Evolutionary conservation across 345 rosid genomes (phyloP), one percentile per base, ranked within the genome.

Genomic region (Hibiscus tridactylites): DNA sequence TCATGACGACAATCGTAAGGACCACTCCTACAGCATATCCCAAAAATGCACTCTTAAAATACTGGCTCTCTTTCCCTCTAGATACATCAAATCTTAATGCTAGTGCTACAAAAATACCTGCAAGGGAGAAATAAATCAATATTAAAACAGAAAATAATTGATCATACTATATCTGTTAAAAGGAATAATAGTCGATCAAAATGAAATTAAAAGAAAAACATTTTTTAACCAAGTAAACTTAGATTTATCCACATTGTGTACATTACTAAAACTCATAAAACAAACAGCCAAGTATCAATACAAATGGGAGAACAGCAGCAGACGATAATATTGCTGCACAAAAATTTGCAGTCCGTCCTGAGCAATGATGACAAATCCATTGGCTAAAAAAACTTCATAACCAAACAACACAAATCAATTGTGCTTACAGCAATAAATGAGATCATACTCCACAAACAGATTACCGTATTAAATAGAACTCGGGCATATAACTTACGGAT

Each of bases 61-160:
- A 96, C 65, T 92, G 99, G 81, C 86, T 84, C 53, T 76, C 76
- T 73, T 86, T 92, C 50, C 89, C 97, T 76, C 99, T 91, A 9
- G 99, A 91, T 11, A 85, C 98, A 68, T 96, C 99, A 81, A 96
- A 96, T 64, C 99, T 80, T 68, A 96, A 75, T 28, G 98, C 99
- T 74, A 96, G 75, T 7, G 99, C 99, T 65, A 96, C 99, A 85
- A 96, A 96, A 57, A 96, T 92, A 74, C 99, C 99, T 95, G 80
- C 73, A 75, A 57, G 16, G 16, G n/a, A 59, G 5, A 59, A 71
- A 39, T 19, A 58, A 59, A 59, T 42, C 9, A 44, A 58, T 57
- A 58, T n/a, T 0, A 21, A 21, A 21, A 21, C 24, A 46, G 44
- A 59, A 49, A 49, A 49, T 13, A 13, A 28, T 49, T 24, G 19